phyloP scores from a whole-genome alignment of 2,329 filamentous ascomycete genomes.

The Claviceps arundinis region DNA sequence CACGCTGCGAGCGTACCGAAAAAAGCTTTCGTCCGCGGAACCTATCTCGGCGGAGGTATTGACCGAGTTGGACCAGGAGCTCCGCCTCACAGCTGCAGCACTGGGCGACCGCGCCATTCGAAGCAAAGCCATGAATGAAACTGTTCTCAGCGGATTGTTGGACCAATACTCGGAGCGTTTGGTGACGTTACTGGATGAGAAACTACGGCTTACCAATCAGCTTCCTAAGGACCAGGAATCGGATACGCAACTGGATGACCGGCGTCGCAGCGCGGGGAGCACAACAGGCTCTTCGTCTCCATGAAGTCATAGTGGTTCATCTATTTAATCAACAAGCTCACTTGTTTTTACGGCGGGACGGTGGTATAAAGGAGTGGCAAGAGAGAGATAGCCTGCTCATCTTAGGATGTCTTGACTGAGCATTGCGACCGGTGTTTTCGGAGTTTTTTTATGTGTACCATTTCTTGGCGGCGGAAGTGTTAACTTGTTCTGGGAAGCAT shows the following conservation, averaged over 20 bases:
- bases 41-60: slow-evolving; percentile 43
- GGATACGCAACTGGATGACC: slow-evolving; percentile 16
- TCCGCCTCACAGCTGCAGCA: slow-evolving; percentile 48
- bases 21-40: slow-evolving; percentile 45
- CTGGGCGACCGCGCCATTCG: slow-evolving; percentile 43
- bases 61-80: slow-evolving; percentile 51
- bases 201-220: slow-evolving; percentile 38
- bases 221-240: slow-evolving; percentile 16
- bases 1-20: slow-evolving; percentile 47
- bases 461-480: background rate
- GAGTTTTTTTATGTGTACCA: background rate
- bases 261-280: slow-evolving; percentile 20
- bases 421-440: slow-evolving; percentile 5
- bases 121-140: slow-evolving; percentile 42
- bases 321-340: background rate
- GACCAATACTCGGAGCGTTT: slow-evolving; percentile 66
- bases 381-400: background rate
- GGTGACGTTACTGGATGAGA: slow-evolving; percentile 59
- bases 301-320: slow-evolving; percentile 9
- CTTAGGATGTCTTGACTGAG: background rate
- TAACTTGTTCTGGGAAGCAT: background rate
- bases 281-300: slow-evolving; percentile 23
- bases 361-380: background rate
- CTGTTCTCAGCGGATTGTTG: slow-evolving; percentile 48
- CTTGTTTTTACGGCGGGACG: background rate